Evolutionary conservation across 2,329 filamentous ascomycete species (phyloP).

Genomic region (Neofusicoccum kwambonambiense): DNA sequence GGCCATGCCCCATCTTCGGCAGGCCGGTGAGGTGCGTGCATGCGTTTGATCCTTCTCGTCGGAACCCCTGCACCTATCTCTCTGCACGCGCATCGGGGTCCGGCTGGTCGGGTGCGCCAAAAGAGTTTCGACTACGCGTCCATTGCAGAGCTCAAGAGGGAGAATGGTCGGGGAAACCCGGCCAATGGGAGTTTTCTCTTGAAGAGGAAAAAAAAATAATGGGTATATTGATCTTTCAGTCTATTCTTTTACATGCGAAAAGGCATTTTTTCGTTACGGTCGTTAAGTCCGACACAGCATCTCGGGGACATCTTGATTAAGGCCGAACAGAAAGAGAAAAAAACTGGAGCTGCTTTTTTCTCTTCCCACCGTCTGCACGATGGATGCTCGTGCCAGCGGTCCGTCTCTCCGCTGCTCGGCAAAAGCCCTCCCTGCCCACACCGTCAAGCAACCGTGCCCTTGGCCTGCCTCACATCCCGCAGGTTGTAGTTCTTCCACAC

Average conservation of each 20-base stretch:
- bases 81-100: no score
- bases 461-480: slow-evolving; percentile 34
- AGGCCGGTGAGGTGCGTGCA: not conserved
- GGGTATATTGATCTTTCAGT: not conserved
- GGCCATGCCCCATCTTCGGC: not conserved
- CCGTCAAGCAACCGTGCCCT: slow-evolving; percentile 24
- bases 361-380: not conserved
- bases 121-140: no score
- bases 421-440: not conserved
- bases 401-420: not conserved
- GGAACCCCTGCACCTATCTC: not conserved
- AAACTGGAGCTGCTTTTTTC: not conserved
- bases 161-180: no score
- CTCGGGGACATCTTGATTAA: not conserved
- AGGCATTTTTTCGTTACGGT: not conserved
- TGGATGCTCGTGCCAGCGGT: not conserved
- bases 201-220: not conserved
- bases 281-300: not conserved
- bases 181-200: no score
- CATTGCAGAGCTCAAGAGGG: no score
- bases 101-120: no score
- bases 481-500: slow-evolving; percentile 36
- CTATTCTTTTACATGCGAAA: not conserved
- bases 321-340: not conserved
- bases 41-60: not conserved